A percentile compares a stretch with the other conserved stretches of the same genome.
These are phyloP conservation scores for Volvox reticuliferus DNA, from an alignment of 139 green algal genomes.

Conservation along the genomic window DNA sequence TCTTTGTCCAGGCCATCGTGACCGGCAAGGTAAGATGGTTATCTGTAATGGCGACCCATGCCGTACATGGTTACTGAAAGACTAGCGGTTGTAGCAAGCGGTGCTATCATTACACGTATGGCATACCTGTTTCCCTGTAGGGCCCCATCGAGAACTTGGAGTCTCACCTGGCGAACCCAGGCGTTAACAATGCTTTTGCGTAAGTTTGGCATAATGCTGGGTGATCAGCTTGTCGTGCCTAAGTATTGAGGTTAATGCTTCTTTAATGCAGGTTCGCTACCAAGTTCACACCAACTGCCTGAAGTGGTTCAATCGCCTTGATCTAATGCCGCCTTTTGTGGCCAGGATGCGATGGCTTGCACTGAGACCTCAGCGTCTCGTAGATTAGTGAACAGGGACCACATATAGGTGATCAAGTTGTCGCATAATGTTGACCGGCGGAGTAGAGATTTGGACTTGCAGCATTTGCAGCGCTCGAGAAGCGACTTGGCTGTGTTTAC, in stretches of 20 bases:
- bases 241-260: not conserved
- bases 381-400: not conserved
- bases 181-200: constrained; percentile 84
- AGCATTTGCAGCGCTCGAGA: constrained; percentile 2
- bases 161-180: constrained; percentile 83
- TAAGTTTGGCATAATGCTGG: constrained; percentile 55
- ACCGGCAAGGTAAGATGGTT: constrained; percentile 50
- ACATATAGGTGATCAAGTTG: constrained; percentile 2
- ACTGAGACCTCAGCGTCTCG: not conserved
- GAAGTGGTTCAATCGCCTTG: not conserved
- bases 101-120: too few species aligned
- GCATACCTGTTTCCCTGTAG: not conserved
- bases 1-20: constrained; percentile 86
- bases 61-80: too few species aligned
- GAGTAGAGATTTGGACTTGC: not conserved
- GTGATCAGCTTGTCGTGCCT: not conserved
- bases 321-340: not conserved
- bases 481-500: too few species aligned
- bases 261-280: constrained; percentile 15
- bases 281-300: constrained; percentile 36
- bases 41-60: too few species aligned
- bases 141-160: constrained; percentile 74
- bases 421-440: not conserved
- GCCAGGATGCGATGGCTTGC: constrained; percentile 13
- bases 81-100: too few species aligned